Evolutionary conservation across 73 alveolate species (phyloP).

Genomic region (Blepharisma stoltei): DNA sequence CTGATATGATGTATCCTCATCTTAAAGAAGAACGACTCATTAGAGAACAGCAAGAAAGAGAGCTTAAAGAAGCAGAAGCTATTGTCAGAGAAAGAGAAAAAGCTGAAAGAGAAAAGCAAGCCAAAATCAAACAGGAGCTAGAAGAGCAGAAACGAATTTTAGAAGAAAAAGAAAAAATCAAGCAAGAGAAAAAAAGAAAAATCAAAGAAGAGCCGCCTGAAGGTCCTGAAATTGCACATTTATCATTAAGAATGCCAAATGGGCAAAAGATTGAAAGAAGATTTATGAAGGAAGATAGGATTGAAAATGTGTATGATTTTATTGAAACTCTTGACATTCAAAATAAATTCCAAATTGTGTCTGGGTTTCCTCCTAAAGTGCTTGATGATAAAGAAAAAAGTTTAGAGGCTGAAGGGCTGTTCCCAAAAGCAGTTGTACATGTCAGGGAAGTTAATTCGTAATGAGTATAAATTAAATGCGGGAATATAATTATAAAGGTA

Average conservation of each 20-base stretch:
- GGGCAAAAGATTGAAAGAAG: background rate
- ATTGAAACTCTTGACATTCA: background rate
- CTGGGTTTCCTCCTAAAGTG: background rate
- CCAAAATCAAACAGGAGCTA: background rate
- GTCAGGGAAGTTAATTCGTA: background rate
- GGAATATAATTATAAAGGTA: too few species aligned
- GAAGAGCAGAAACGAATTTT: background rate
- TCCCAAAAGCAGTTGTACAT: background rate
- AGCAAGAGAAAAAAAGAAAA: background rate
- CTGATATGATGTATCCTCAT: background rate
- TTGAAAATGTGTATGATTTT: background rate
- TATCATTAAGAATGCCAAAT: background rate
- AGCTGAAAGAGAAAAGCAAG: slow-evolving; percentile 18
- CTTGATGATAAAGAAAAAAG: background rate
- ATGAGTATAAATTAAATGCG: background rate
- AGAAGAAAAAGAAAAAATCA: background rate
- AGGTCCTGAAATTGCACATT: background rate
- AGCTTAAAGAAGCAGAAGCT: slow-evolving; percentile 24
- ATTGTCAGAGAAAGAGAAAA: slow-evolving; percentile 13
- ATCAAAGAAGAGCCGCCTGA: background rate
- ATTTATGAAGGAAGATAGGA: background rate
- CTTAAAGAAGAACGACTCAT: background rate
- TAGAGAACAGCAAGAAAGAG: background rate
- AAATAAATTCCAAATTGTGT: background rate
- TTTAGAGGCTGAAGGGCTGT: background rate